Base-by-base conservation (phyloP, 2,329 filamentous ascomycete genomes). In the Colletotrichum sp. region DNA sequence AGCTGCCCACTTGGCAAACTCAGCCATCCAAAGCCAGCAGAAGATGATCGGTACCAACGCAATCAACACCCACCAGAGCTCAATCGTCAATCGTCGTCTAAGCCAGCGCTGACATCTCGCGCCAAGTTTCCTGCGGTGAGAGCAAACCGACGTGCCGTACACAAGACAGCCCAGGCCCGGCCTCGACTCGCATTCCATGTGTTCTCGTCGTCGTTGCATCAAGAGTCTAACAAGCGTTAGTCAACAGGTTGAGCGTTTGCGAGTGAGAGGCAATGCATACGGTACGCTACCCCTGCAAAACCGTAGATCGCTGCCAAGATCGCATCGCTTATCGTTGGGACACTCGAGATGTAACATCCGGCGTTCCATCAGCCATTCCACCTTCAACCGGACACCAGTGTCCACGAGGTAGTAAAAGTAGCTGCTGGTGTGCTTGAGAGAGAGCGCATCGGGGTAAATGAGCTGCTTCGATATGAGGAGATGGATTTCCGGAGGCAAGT, bases 381-480 rank as follows among this genome's bases (percentile, higher is more conserved):
- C 89, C 81, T 95, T 94, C 60, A 94, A 86, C 32, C 87, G 83
- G 34, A 95, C 86, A 43, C 92, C 92, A 1, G 93, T 95, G 81
- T 93, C 89, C 76, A 95, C 92, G 3, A 94, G 83, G 64, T 83
- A 80, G 84, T 92, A 93, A 82, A 95, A 93, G 80, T 93, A 88
- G 74, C 89, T 88, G 80, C 85, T 92, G 24, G 90, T 90, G 81
- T 95, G 93, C 80, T 95, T 95, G 18, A 95, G 85, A 0, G 93
- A 93, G 2, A 95, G 87, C 0, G 93, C 93, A 77, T 95, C 93
- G 0, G 93, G 93, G 77, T 95, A 95, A 36, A 89, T 89, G 74
- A 95, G 90, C 70, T 90, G 86, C 13, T 87, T 81, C 36, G 90
- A 86, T 71, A 95, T 92, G 66, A 91, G 87, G 2, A 93, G 82